Evolutionary conservation across 2,329 filamentous ascomycete species (phyloP).

Genomic region (Colletotrichum simmondsii): DNA sequence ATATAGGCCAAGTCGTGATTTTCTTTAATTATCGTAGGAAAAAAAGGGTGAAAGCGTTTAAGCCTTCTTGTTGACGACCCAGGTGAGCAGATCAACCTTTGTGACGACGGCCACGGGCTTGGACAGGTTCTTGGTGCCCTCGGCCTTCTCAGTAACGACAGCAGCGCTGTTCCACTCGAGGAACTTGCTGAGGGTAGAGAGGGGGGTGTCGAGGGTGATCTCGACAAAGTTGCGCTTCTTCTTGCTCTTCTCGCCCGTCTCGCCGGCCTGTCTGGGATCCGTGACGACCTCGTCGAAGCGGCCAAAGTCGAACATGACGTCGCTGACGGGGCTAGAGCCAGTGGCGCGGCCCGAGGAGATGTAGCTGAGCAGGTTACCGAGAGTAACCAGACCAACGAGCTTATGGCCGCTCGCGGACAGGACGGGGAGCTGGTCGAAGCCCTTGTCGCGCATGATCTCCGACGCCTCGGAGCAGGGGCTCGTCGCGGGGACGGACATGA

Average conservation of each 20-base stretch:
- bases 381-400: conserved; percentile 91
- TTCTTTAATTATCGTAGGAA: neutral
- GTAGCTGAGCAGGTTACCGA: conserved; percentile 93
- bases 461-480: conserved; percentile 87
- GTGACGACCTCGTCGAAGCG: conserved; percentile 89
- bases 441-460: conserved; percentile 98
- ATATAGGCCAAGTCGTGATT: conserved; percentile 37
- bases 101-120: conserved; percentile 93
- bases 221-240: conserved; percentile 84
- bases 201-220: conserved; percentile 90
- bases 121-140: conserved; percentile 64
- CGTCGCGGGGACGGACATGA: conserved; percentile 82
- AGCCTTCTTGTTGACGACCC: conserved; percentile 78
- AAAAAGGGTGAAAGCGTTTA: conserved; percentile 4
- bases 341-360: conserved; percentile 86
- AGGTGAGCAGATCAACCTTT: conserved; percentile 94
- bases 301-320: conserved; percentile 97
- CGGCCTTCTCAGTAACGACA: conserved; percentile 83
- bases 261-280: conserved; percentile 76
- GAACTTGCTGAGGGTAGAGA: conserved; percentile 87
- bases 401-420: conserved; percentile 74
- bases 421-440: conserved; percentile 97
- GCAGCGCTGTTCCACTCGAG: conserved; percentile 99
- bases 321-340: conserved; percentile 77
- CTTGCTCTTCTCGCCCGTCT: conserved; percentile 49